These are phyloP conservation scores for Mycocentrospora acerina DNA, from an alignment of 2,329 filamentous ascomycete genomes.

Conservation along the genomic window DNA sequence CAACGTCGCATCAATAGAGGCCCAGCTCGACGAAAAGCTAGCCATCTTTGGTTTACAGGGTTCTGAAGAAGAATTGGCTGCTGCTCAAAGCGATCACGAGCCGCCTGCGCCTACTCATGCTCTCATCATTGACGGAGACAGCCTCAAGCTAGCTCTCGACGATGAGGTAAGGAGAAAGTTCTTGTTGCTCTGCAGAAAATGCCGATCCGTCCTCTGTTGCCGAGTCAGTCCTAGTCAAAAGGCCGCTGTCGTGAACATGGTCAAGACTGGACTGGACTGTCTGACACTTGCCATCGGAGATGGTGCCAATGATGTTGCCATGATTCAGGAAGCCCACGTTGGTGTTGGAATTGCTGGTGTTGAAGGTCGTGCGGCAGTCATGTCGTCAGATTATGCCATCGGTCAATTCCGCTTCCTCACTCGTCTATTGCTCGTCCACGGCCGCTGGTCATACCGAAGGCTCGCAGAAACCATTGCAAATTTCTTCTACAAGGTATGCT, in stretches of 20 bases:
- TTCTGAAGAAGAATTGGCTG: conserved; percentile 78
- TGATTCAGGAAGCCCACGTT: conserved; percentile 89
- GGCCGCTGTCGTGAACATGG: conserved; percentile 93
- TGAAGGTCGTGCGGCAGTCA: conserved; percentile 81
- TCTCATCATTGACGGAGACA: conserved; percentile 92
- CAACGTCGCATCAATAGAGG: conserved; percentile 62
- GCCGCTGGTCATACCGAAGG: conserved; percentile 90
- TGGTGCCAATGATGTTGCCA: conserved; percentile 88
- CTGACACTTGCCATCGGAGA: conserved; percentile 93
- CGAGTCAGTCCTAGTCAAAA: conserved; percentile 97
- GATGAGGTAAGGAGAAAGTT: conserved; percentile 88
- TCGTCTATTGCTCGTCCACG: conserved; percentile 77
- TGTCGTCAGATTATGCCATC: conserved; percentile 85
- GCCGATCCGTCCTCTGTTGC: conserved; percentile 94
- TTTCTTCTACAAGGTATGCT: conserved; percentile 91
- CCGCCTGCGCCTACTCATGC: conserved; percentile 86
- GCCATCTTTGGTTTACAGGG: conserved; percentile 75
- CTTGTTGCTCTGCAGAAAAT: conserved; percentile 92
- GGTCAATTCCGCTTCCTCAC: conserved; percentile 85
- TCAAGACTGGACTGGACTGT: conserved; percentile 91
- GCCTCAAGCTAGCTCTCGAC: conserved; percentile 82
- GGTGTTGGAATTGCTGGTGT: conserved; percentile 86
- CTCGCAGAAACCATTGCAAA: conserved; percentile 93
- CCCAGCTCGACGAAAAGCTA: conserved; percentile 74
- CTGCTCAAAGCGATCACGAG: conserved; percentile 79